A percentile compares a stretch with the other conserved stretches of the same genome.
phyloP scores from a whole-genome alignment of 2,329 filamentous ascomycete species.

The Acrocalymma vagum region DNA sequence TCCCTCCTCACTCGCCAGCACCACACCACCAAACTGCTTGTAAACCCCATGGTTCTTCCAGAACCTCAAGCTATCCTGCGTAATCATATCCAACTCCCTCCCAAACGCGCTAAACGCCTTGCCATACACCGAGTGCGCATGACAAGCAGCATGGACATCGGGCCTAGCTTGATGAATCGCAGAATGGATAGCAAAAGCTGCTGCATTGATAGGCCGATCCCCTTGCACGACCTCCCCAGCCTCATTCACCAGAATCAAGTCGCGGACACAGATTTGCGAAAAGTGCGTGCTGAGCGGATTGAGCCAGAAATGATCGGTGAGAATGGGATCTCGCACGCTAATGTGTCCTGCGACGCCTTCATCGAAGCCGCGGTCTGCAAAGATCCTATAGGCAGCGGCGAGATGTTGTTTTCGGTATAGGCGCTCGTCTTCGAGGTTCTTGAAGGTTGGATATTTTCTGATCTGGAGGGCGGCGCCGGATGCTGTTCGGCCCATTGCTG shows the following conservation, averaged over 20 bases:
- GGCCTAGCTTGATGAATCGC: slow-evolving; percentile 49
- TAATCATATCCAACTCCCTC: slow-evolving; percentile 56
- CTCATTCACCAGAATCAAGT: slow-evolving; percentile 55
- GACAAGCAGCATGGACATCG: slow-evolving; percentile 53
- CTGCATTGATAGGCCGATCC: slow-evolving; percentile 54
- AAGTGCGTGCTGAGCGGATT: slow-evolving; percentile 57
- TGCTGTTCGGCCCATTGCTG: slow-evolving; percentile 56
- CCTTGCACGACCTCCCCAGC: slow-evolving; percentile 51
- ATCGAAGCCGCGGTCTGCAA: slow-evolving; percentile 49
- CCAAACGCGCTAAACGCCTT: slow-evolving; percentile 59
- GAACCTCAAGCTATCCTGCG: slow-evolving; percentile 56
- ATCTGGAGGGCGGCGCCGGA: slow-evolving; percentile 57
- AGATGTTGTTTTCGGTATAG: slow-evolving; percentile 57
- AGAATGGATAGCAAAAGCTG: slow-evolving; percentile 57
- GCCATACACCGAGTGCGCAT: slow-evolving; percentile 56
- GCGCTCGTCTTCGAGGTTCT: slow-evolving; percentile 50
- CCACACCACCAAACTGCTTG: slow-evolving; percentile 51
- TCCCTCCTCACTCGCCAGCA: slow-evolving; percentile 53
- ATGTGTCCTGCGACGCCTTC: slow-evolving; percentile 58
- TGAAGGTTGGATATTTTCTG: slow-evolving; percentile 53
- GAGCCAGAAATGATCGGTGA: slow-evolving; percentile 49
- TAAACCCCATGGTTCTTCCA: slow-evolving; percentile 52
- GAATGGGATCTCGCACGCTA: slow-evolving; percentile 47
- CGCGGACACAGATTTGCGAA: slow-evolving; percentile 50
- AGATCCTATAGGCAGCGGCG: slow-evolving; percentile 54